phyloP scores from a whole-genome alignment of 176 grass and related monocot genomes.

The Raddia distichophylla region DNA sequence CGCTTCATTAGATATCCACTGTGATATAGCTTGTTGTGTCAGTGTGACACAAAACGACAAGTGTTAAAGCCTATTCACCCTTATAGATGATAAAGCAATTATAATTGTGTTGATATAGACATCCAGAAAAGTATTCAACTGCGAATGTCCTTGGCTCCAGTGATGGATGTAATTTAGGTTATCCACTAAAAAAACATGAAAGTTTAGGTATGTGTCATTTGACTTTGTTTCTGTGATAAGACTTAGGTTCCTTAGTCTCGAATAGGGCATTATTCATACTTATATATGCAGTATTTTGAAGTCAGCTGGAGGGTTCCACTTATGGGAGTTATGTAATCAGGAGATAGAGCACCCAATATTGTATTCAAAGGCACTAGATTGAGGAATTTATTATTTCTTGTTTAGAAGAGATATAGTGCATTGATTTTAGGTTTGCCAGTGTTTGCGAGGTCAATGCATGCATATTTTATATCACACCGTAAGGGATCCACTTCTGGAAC shows the following conservation, averaged over 20 bases:
- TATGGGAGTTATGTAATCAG: slow-evolving; percentile 9
- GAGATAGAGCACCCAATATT: not conserved
- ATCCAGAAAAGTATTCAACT: slow-evolving; percentile 38
- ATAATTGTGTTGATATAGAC: slow-evolving; percentile 43
- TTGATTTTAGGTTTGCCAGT: slow-evolving; percentile 5
- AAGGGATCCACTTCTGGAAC: not conserved
- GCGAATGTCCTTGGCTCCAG: slow-evolving; percentile 26
- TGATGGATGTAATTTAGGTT: slow-evolving; percentile 33
- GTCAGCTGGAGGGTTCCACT: not conserved
- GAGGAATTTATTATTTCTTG: slow-evolving; percentile 19
- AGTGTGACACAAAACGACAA: slow-evolving; percentile 26
- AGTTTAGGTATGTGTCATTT: slow-evolving; percentile 40
- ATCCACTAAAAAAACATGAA: slow-evolving; percentile 32
- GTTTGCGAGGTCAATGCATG: not conserved
- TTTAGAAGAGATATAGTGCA: not conserved
- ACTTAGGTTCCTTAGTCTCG: slow-evolving; percentile 26
- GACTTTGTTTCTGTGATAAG: slow-evolving; percentile 40
- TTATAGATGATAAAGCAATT: slow-evolving; percentile 31
- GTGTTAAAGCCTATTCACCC: slow-evolving; percentile 29
- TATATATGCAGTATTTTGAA: slow-evolving; percentile 18
- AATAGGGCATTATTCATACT: not conserved
- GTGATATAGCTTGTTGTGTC: slow-evolving; percentile 17
- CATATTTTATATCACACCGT: slow-evolving; percentile 8
- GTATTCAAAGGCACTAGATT: not conserved
- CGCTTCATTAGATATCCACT: slow-evolving; percentile 4